These are phyloP conservation scores for Aspergillus ellipticus DNA, from an alignment of 495 filamentous ascomycete species.

Conservation along the genomic window DNA sequence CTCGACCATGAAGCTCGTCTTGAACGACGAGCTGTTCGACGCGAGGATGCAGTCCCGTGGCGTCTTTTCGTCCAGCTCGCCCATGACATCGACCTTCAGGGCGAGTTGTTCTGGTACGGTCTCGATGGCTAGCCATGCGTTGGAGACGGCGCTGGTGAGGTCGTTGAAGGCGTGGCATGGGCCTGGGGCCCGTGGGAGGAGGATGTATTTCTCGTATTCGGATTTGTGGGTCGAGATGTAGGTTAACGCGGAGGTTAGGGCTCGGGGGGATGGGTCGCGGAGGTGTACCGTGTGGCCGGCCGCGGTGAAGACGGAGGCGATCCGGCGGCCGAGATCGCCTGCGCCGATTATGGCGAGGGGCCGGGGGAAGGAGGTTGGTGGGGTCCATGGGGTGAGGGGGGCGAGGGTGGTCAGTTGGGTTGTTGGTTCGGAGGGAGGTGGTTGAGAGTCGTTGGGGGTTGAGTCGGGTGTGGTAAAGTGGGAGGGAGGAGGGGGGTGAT, in stretches of 20 bases:
- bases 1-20: constrained; percentile 37
- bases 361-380: constrained; percentile 1
- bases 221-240: neutral
- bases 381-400: neutral
- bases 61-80: constrained; percentile 37
- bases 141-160: neutral
- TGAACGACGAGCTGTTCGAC: constrained; percentile 46
- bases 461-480: neutral
- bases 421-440: neutral
- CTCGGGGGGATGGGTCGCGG: constrained; percentile 25
- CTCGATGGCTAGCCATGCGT: constrained; percentile 44
- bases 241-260: constrained; percentile 16
- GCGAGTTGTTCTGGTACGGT: constrained; percentile 47
- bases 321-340: constrained; percentile 42
- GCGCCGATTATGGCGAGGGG: constrained; percentile 40
- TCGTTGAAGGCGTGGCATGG: neutral
- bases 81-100: constrained; percentile 45
- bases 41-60: constrained; percentile 45
- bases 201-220: neutral
- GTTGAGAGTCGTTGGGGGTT: neutral
- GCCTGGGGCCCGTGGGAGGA: neutral
- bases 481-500: neutral
- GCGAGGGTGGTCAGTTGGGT: neutral
- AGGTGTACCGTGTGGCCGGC: constrained; percentile 39
- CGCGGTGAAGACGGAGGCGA: constrained; percentile 30